Conservation (phyloP, 257 asterid genomes). For the Linaria vulgaris region DNA sequence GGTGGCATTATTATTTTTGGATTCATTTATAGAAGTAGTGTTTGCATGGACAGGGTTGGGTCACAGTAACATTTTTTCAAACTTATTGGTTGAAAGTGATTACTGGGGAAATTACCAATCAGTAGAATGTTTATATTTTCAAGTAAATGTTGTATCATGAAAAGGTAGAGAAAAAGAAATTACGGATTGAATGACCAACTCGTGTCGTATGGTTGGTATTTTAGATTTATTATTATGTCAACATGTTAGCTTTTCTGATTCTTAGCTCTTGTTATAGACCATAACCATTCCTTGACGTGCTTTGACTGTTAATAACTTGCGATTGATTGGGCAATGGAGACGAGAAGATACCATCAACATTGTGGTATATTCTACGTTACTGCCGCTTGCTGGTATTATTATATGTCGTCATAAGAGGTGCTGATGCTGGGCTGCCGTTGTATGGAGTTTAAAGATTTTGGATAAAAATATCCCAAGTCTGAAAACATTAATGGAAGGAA, state of each 20-base stretch:
- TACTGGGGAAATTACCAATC: background rate
- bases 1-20: too few relatives aligned
- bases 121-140: background rate
- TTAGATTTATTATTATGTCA: background rate
- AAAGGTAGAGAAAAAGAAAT: too few relatives aligned
- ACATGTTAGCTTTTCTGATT: slow-evolving; percentile 5
- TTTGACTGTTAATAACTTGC: slow-evolving; percentile 1
- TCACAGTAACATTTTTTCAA: background rate
- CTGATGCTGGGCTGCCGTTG: too few relatives aligned
- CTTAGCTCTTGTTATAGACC: slow-evolving; percentile 3
- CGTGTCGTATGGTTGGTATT: too few relatives aligned
- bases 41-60: background rate
- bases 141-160: too few relatives aligned
- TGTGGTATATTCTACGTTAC: too few relatives aligned
- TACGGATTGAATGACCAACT: too few relatives aligned
- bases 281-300: slow-evolving; percentile 13
- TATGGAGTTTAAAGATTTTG: too few relatives aligned
- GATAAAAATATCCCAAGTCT: background rate
- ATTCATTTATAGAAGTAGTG: background rate
- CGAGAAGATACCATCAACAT: slow-evolving; percentile 18
- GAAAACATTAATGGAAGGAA: background rate
- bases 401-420: too few relatives aligned
- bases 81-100: slow-evolving; percentile 10
- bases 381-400: background rate
- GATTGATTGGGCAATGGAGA: background rate